Base-by-base conservation (phyloP, 75 land plant species). In the Picea glauca region DNA sequence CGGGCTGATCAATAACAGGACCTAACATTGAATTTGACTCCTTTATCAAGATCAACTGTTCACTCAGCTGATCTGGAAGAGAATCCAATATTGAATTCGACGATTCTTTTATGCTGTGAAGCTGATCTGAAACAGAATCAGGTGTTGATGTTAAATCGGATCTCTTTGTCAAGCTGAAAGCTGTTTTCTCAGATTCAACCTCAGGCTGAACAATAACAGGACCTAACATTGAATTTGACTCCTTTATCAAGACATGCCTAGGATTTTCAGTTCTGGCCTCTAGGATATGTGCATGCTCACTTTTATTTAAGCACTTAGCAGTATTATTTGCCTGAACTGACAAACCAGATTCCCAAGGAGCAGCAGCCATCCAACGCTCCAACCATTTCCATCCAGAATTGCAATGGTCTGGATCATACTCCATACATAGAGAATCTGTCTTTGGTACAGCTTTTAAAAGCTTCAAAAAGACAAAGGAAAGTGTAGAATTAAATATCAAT, bases 361-460 rank as follows among this genome's bases (percentile, higher is more conserved):
- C 79, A 60, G 77, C 78, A 63, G 86, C 62, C 88, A 86, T 87
- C 91, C 91, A 89, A 61, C 86, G 75, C 76, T 86, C 91, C 73
- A 89, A 73, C 91, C 91, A 89, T 40, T 80, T 77, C 91, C 91
- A 89, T n/a, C 86, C 83, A 63, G 84, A 84, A 82, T 87, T 64
- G 5, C 81, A 65, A 46, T 77, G 80, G 26, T 79, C 76, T 32
- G 86, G 85, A 76, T 84, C 91, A 77, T 88, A 89, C 33, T 80
- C 85, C 9, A 89, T 82, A 50, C 80, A 26, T 11, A 82, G 83
- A 63, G 86, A 75, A 59, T 80, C 80, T 50, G 76, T 60, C 76
- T 67, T 87, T 57, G 91, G 86, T 40, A 80, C 83, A 35, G 83
- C 66, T 50, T 85, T 85, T 82, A 85, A 72, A 56, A 90, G 82